Conservation (phyloP, 352 stramenopile species). For the Pythium insidiosum region DNA sequence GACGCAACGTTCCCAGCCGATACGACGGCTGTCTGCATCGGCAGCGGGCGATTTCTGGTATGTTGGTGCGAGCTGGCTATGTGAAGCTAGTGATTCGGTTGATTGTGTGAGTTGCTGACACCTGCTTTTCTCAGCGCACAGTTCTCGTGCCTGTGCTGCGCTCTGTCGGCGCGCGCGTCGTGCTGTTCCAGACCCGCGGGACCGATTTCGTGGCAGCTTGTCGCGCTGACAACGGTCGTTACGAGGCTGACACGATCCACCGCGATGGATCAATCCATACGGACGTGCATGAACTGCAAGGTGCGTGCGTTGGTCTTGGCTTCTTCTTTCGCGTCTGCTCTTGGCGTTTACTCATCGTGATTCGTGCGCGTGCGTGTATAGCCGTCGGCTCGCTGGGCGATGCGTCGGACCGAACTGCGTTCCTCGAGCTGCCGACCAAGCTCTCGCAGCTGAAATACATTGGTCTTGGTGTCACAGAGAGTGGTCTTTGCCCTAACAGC, state of each 20-base stretch:
- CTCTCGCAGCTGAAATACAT: constrained; percentile 27
- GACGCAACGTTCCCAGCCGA: constrained; percentile 12
- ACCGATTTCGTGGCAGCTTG: constrained; percentile 41
- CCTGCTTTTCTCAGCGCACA: constrained; percentile 19
- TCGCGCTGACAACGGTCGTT: constrained; percentile 20
- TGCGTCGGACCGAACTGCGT: constrained; percentile 9
- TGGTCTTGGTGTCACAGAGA: constrained; percentile 61
- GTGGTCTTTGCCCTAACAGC: constrained; percentile 20
- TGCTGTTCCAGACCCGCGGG: constrained; percentile 59
- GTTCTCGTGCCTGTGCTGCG: constrained; percentile 56
- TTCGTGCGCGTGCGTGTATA: not conserved
- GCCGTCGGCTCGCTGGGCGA: constrained; percentile 16
- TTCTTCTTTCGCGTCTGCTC: not conserved
- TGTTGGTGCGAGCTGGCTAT: not conserved
- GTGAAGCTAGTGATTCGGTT: not conserved
- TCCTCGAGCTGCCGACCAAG: constrained; percentile 17
- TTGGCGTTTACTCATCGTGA: not conserved
- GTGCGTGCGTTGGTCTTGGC: no score
- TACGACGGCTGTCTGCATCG: constrained; percentile 46
- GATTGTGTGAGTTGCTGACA: constrained; percentile 1
- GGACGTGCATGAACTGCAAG: constrained; percentile 20
- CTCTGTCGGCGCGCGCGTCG: constrained; percentile 23
- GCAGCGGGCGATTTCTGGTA: constrained; percentile 66
- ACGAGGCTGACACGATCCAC: constrained; percentile 63
- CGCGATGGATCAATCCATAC: constrained; percentile 35